Evolutionary conservation across 1,139 yeast species (phyloP), one percentile per base, ranked within the genome.

Genomic region (Torulaspora pretoriensis): DNA sequence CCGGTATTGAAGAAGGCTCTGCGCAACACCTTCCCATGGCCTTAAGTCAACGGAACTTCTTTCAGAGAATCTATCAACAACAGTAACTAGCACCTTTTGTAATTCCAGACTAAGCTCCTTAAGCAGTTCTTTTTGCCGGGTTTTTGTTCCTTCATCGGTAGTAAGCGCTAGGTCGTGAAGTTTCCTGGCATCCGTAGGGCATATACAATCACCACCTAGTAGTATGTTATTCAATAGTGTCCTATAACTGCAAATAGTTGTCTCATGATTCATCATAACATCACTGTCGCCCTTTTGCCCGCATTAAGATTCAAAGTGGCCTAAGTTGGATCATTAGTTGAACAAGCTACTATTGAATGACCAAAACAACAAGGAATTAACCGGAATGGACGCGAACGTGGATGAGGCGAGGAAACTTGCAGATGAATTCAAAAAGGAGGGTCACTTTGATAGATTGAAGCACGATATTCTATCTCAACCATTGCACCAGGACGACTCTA

Each of bases 371-470:
- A 8, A 3, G 27, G 12, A 13, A 22, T 3, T 12, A 9, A 6
- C 4, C 13, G 6, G 8, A 26, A 43, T 38, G 45, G 23, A 27
- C 9, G 35, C 40, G 16, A 37, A 34, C 14, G 27, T 13, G 17
- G 64, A 63, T 35, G 57, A 52, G 32, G 64, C 65, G 4, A 50
- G 50, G 24, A 53, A 47, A n/a, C 40, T 62, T 13, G 63, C 61
- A 3, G 63, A 61, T 27, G 45, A 46, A 23, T 63, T 60, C 40
- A 63, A 63, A 42, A 56, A 48, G 39, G 56, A 60, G 39, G 67
- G 67, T 7, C 48, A 57, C 42, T 55, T 62, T 32, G 67, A 63
- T 40, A 57, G 55, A 40, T 27, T 60, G 16, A 61, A 61, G 38
- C 52, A 49, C 13, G 54, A 54, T 7, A 55, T 63, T 7, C 42